A percentile compares a stretch with the other conserved stretches of the same genome.
Evolutionary conservation across 164 flowering plant species (phyloP).

Genomic region (Paratinospora sagittata): DNA sequence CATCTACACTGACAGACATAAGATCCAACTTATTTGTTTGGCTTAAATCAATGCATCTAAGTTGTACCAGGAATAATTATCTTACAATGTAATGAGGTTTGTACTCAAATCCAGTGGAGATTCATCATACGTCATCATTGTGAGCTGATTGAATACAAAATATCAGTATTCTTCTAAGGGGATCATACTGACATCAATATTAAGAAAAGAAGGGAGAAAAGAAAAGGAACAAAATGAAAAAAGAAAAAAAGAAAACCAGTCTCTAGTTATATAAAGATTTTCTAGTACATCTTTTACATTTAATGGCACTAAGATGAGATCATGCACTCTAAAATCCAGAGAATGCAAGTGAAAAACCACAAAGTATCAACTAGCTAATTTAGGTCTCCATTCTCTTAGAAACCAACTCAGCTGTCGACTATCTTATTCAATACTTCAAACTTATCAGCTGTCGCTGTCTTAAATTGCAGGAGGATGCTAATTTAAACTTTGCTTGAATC

Average conservation of each 20-base stretch:
- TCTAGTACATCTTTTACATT: slow-evolving; percentile 5
- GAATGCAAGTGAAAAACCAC: slow-evolving; percentile 1
- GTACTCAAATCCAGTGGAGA: slow-evolving; percentile 22
- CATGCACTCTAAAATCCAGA: slow-evolving; percentile 9
- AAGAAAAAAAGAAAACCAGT: not conserved
- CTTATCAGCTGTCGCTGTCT: slow-evolving; percentile 25
- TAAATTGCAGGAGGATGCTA: slow-evolving; percentile 15
- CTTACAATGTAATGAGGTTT: slow-evolving; percentile 17
- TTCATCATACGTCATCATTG: slow-evolving; percentile 38
- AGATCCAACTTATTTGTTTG: slow-evolving; percentile 5
- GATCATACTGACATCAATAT: slow-evolving; percentile 2
- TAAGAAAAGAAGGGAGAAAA: not conserved
- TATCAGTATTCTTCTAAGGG: slow-evolving; percentile 18
- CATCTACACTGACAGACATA: slow-evolving; percentile 1
- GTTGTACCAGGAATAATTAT: slow-evolving; percentile 16
- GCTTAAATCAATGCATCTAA: slow-evolving; percentile 16
- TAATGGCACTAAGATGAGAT: slow-evolving; percentile 6
- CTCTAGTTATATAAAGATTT: slow-evolving; percentile 3
- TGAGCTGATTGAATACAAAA: slow-evolving; percentile 31
- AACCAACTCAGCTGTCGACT: slow-evolving; percentile 23
- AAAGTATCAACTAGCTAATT: slow-evolving; percentile 7
- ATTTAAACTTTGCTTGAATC: slow-evolving; percentile 27
- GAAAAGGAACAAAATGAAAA: too few relatives aligned
- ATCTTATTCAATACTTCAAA: slow-evolving; percentile 29
- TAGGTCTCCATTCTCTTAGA: slow-evolving; percentile 17